These are phyloP conservation scores for Dendrobium nobile DNA, from an alignment of 106 monocot species.

Conservation along the genomic window DNA sequence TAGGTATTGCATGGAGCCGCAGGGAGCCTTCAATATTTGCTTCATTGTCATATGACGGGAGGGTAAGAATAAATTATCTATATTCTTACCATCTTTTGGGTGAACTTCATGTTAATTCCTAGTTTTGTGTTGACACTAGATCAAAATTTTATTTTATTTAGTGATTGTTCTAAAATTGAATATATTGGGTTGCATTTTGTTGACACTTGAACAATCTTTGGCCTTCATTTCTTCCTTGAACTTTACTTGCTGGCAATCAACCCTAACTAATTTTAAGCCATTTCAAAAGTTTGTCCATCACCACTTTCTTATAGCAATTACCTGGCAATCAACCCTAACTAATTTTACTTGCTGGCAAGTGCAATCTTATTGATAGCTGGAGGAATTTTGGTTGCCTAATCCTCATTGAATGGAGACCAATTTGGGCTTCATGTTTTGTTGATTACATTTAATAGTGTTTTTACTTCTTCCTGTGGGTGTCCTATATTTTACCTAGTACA, in stretches of 20 bases:
- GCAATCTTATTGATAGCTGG: too few relatives aligned
- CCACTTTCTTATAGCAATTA: not conserved
- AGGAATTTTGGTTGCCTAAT: too few relatives aligned
- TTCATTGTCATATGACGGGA: slow-evolving; percentile 94
- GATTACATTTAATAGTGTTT: too few relatives aligned
- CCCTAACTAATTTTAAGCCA: too few relatives aligned
- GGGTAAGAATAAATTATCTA: slow-evolving; percentile 43
- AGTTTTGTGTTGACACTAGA: not conserved
- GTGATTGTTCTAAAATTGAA: not conserved
- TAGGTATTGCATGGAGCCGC: slow-evolving; percentile 94
- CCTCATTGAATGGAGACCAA: too few relatives aligned
- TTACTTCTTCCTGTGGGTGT: too few relatives aligned
- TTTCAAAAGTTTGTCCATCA: not conserved
- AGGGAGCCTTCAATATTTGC: slow-evolving; percentile 76
- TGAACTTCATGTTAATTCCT: not conserved
- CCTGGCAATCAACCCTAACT: not conserved
- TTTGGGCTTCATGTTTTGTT: too few relatives aligned
- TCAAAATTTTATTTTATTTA: too few relatives aligned
- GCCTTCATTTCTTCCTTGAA: not conserved
- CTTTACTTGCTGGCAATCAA: too few relatives aligned
- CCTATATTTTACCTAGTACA: too few relatives aligned
- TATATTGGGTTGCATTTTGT: not conserved
- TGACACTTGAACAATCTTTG: not conserved
- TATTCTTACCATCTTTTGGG: not conserved
- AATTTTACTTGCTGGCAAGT: too few relatives aligned